phyloP scores from a whole-genome alignment of 1,284 basidiomycete species.

The Athelia psychrophila region DNA sequence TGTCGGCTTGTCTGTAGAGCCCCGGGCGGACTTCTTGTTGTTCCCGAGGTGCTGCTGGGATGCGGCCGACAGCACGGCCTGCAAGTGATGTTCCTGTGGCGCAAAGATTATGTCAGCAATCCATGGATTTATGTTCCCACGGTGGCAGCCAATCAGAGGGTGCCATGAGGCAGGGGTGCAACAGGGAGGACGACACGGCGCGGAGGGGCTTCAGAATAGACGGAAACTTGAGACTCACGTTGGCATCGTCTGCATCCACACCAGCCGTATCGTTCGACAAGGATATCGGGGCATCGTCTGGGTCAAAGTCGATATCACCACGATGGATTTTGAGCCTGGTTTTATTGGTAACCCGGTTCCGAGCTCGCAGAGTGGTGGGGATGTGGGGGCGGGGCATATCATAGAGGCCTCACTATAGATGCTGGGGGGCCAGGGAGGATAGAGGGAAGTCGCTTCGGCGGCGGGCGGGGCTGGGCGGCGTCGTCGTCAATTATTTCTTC shows the following conservation, averaged over 20 bases:
- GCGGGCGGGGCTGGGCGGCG: no score
- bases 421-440: constrained; percentile 21
- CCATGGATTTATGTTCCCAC: constrained; percentile 51
- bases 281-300: constrained; percentile 72
- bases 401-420: constrained; percentile 45
- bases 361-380: constrained; percentile 74
- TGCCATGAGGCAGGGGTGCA: constrained; percentile 42
- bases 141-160: constrained; percentile 41
- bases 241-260: constrained; percentile 86
- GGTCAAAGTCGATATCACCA: constrained; percentile 79
- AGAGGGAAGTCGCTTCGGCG: constrained; percentile 29
- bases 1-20: constrained; percentile 32
- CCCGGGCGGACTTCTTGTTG: constrained; percentile 38
- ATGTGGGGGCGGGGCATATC: constrained; percentile 79
- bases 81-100: constrained; percentile 88
- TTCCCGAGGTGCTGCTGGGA: constrained; percentile 54
- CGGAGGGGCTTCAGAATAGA: constrained; percentile 27
- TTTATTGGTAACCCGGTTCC: constrained; percentile 89
- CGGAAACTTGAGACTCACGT: constrained; percentile 56
- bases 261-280: constrained; percentile 42
- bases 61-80: constrained; percentile 78
- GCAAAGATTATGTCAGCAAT: constrained; percentile 56
- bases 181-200: constrained; percentile 38
- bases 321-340: constrained; percentile 81
- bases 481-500: no score